Percentiles rank a stretch among this genome's conserved stretches.
These are phyloP conservation scores for Buxus sempervirens DNA, from an alignment of 164 flowering plant species.

Conservation along the genomic window DNA sequence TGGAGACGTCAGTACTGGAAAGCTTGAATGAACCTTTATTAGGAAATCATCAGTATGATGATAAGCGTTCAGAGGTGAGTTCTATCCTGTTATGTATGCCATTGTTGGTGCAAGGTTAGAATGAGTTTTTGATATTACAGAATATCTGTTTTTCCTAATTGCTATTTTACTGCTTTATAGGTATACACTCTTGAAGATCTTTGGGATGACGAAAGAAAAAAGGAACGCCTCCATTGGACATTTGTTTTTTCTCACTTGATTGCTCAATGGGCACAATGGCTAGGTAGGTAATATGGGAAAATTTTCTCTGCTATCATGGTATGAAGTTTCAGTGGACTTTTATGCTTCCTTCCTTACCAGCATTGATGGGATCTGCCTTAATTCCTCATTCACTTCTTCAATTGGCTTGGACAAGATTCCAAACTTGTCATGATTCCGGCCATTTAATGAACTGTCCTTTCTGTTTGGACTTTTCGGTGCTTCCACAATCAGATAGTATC, in stretches of 20 bases:
- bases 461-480: background rate
- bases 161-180: constrained; percentile 18
- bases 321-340: background rate
- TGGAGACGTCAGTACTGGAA: constrained; percentile 36
- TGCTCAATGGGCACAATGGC: constrained; percentile 93
- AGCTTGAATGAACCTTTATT: constrained; percentile 70
- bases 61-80: constrained; percentile 33
- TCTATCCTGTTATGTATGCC: background rate
- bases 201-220: constrained; percentile 51
- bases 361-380: background rate
- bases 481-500: background rate
- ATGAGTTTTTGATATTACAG: background rate
- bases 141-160: constrained; percentile 1
- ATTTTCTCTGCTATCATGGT: background rate
- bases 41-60: constrained; percentile 34
- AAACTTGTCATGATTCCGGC: background rate
- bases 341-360: background rate
- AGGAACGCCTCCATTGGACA: constrained; percentile 67
- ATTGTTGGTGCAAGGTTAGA: background rate
- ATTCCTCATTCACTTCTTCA: background rate
- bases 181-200: constrained; percentile 31
- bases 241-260: constrained; percentile 65
- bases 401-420: background rate
- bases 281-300: constrained; percentile 42
- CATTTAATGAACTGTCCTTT: background rate